These are phyloP conservation scores for Pilatotrama ljubarskyi DNA, from an alignment of 768 basidiomycete species.

Conservation along the genomic window DNA sequence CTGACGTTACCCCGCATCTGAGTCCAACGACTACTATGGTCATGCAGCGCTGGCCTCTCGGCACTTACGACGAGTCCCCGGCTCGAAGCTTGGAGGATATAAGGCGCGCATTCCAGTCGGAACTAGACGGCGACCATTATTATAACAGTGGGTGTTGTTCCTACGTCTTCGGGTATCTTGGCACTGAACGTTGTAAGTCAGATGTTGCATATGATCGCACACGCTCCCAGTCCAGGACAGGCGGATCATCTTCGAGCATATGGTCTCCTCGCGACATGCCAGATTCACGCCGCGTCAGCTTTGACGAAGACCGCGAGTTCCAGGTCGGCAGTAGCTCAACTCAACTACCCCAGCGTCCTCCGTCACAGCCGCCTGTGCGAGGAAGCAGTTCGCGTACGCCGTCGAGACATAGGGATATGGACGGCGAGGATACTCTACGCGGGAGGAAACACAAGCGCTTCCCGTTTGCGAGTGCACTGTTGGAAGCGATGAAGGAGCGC, in stretches of 20 bases:
- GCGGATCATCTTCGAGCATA: slow-evolving; percentile 14
- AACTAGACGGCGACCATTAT: slow-evolving; percentile 5
- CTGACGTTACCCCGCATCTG: slow-evolving; percentile 15
- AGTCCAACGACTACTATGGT: slow-evolving; percentile 16
- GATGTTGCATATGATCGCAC: slow-evolving; percentile 7
- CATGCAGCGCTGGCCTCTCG: slow-evolving; percentile 18
- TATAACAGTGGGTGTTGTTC: slow-evolving; percentile 1
- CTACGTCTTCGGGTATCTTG: not conserved
- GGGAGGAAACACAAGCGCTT: slow-evolving; percentile 48
- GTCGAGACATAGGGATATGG: slow-evolving; percentile 11
- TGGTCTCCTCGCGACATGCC: slow-evolving; percentile 19
- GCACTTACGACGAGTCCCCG: slow-evolving; percentile 25
- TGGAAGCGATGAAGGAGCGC: slow-evolving; percentile 44
- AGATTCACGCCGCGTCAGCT: slow-evolving; percentile 25
- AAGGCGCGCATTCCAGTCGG: slow-evolving; percentile 16
- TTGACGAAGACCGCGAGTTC: slow-evolving; percentile 29
- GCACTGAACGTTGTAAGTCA: slow-evolving; percentile 1
- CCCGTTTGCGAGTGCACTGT: slow-evolving; percentile 49
- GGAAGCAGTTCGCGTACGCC: slow-evolving; percentile 10
- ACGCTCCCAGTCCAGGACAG: slow-evolving; percentile 5
- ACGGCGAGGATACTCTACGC: slow-evolving; percentile 29
- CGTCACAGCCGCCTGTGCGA: slow-evolving; percentile 3
- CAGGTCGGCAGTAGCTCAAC: slow-evolving; percentile 25
- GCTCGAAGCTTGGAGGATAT: slow-evolving; percentile 23
- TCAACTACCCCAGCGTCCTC: slow-evolving; percentile 3